These are phyloP conservation scores for Porcisia deanei DNA, from an alignment of 208 protist species.

Conservation along the genomic window DNA sequence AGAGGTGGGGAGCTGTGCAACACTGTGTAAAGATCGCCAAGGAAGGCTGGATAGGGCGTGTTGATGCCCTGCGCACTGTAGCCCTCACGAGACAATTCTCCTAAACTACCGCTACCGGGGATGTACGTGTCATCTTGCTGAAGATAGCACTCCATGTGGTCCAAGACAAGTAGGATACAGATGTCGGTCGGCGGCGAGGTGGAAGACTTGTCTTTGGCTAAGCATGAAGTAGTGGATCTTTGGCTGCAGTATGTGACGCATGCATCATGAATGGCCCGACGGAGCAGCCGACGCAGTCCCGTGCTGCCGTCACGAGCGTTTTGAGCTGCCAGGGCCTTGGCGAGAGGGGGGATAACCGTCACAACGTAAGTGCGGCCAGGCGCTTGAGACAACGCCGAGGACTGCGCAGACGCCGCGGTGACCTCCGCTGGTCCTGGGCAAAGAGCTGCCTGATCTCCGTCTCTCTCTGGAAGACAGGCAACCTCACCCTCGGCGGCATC, in stretches of 20 bases:
- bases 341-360: slow-evolving; percentile 30
- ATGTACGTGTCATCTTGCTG: slow-evolving; percentile 3
- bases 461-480: not conserved
- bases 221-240: not conserved
- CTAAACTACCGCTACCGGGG: not conserved
- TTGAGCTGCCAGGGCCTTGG: slow-evolving; percentile 35
- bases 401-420: not conserved
- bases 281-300: slow-evolving; percentile 46
- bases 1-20: slow-evolving; percentile 44
- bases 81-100: not conserved
- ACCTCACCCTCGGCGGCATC: not conserved
- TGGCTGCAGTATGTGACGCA: not conserved
- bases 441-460: not conserved
- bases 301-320: slow-evolving; percentile 44
- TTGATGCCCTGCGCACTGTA: not conserved
- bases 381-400: not conserved
- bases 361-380: slow-evolving; percentile 14
- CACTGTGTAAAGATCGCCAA: slow-evolving; percentile 62
- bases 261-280: slow-evolving; percentile 22
- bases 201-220: not conserved
- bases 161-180: slow-evolving; percentile 53
- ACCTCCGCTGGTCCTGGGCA: not conserved
- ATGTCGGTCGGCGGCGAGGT: slow-evolving; percentile 1
- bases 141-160: slow-evolving; percentile 72
- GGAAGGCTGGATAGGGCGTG: slow-evolving; percentile 37